Evolutionary conservation across 2,329 filamentous ascomycete genomes (phyloP), one percentile per base, ranked within the genome.

Genomic region (Talaromyces rugulosus): DNA sequence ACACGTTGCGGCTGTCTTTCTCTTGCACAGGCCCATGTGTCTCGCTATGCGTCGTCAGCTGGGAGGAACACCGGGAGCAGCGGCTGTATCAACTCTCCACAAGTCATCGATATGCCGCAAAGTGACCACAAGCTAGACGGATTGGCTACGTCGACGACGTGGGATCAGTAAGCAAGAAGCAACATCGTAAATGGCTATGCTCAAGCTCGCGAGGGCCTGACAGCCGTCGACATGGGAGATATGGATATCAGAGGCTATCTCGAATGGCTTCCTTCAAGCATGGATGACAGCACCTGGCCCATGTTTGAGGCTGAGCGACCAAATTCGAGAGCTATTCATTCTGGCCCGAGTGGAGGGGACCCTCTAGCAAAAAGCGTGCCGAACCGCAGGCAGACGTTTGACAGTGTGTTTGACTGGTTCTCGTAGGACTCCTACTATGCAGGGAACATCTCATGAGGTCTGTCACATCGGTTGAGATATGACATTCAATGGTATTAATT

Each of bases 341-440:
- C 18, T 12, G 12, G 27, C 3, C n/a, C 9, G 44, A 28, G 1
- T 12, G 14, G 12, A 9, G 27, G 9, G 3, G n/a, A 27, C 11
- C 8, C 8, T 51, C 18, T 18, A 12, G 8, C 18, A 0, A 40
- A 23, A 16, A 23, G 18, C 18, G 9, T n/a, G 1, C 44, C 23
- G 44, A 51, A 51, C 44, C 56, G 56, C 18, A 58, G 44, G n/a
- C 33, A 31, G 5, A 47, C 36, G 6, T 50, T 58, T 28, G 56
- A 58, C 30, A 44, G 40, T 47, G 42, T 47, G 11, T 58, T 58
- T 31, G 36, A 58, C 40, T 58, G 56, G 56, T 58, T 58, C 30
- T 58, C 36, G 5, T 58, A 23, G 40, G 56, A 58, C 42, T 33
- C 56, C 16, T 58, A 58, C 27, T 58, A 58, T 16, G 36, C 36